Evolutionary conservation across 345 rosid genomes (phyloP), one percentile per base, ranked within the genome.

Genomic region (Salix dunnii): DNA sequence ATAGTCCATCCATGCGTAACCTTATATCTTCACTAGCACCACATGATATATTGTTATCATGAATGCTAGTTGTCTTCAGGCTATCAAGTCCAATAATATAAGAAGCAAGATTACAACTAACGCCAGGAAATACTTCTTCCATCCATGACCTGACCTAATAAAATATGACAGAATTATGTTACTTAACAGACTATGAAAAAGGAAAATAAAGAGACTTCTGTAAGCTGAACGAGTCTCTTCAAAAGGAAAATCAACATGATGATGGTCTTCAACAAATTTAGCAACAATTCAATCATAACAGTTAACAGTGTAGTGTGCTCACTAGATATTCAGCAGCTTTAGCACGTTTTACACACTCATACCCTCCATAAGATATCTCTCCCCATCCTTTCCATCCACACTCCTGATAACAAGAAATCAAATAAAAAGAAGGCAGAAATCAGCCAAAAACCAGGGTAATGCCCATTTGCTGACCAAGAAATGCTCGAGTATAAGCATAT

Each of bases 361-460:
- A 79, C 69, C 98, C 98, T 78, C 96, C 97, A 86, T 94, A 94
- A 3, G 98, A 94, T 81, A 94, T 90, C 83, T 94, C 98, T 67
- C 97, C 98, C 98, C 98, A 94, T 78, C 80, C 81, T 88, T 92
- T 92, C 98, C 98, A 94, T 66, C 98, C 98, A 82, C 88, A 77
- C 67, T 88, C 91, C 98, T 91, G 85, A 68, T 58, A 72, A 84
- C 17, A 49, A 31, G 5, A 9, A 61, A 61, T 53, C 53, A 67
- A 30, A 71, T 38, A 75, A 67, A 79, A 68, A 4, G 5, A 55
- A 80, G 6, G 38, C 28, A 48, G 6, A 74, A 40, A 33, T 72
- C n/a, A 31, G n/a, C 13, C 73, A 55, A 61, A 16, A 67, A 72
- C 21, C 71, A 68, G 1, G 67, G 1, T 11, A 53, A 68, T 70